These are phyloP conservation scores for Erodium trifolium DNA, from an alignment of 441 rosid species.

Conservation along the genomic window DNA sequence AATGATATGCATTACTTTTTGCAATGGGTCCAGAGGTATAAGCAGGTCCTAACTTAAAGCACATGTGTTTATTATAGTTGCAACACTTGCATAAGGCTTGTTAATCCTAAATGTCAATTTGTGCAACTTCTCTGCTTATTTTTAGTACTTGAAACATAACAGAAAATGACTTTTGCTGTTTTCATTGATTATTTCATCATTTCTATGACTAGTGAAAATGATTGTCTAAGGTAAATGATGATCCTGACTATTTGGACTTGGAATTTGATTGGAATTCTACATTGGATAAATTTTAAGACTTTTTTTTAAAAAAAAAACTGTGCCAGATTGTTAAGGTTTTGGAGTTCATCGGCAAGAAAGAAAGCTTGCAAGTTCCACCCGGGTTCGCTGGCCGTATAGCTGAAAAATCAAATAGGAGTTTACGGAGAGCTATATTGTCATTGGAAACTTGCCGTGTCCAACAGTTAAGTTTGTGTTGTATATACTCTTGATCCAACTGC, in stretches of 20 bases:
- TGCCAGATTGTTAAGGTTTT: constrained; percentile 62
- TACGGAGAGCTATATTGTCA: constrained; percentile 77
- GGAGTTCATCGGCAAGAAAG: constrained; percentile 80
- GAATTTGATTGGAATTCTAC: neutral
- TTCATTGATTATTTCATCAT: neutral
- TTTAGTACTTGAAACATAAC: neutral
- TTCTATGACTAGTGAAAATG: neutral
- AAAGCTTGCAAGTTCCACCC: constrained; percentile 62
- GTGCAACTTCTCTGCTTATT: neutral
- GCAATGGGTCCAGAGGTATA: neutral
- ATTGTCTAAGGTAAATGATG: neutral
- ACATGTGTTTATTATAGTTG: neutral
- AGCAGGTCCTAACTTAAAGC: neutral
- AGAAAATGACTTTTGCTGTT: too few relatives aligned
- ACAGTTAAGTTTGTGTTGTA: constrained; percentile 43
- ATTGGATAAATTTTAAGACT: neutral
- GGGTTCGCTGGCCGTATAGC: constrained; percentile 78
- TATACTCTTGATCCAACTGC: neutral
- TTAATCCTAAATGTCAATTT: neutral
- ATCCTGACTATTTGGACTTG: neutral
- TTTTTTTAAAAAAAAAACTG: neutral
- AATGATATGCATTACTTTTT: neutral
- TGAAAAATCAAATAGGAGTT: constrained; percentile 76
- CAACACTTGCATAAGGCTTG: neutral
- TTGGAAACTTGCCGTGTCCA: constrained; percentile 89